Evolutionary conservation across 2,329 filamentous ascomycete species (phyloP).

Genomic region (Fusarium multiceps): DNA sequence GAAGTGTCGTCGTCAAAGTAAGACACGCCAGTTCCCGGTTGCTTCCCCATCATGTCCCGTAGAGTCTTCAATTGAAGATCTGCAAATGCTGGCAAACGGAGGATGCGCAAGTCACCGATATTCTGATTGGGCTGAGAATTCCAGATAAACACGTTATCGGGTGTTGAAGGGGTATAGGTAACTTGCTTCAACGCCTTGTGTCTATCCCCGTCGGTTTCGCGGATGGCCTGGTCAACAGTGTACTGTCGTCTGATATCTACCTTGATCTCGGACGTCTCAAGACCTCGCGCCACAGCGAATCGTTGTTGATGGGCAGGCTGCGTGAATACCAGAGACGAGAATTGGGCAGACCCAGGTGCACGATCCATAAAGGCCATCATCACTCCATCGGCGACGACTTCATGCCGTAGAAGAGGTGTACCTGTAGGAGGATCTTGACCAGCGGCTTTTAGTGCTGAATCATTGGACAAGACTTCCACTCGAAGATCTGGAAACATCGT

Average conservation of each 20-base stretch:
- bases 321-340: neutral
- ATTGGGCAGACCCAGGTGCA: neutral
- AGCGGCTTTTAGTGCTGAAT: neutral
- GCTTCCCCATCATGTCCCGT: neutral
- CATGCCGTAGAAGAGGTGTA: neutral
- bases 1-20: neutral
- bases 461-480: neutral
- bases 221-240: neutral
- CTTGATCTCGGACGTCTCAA: neutral
- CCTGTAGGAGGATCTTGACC: neutral
- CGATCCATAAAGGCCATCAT: conserved; percentile 7
- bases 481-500: conserved; percentile 53
- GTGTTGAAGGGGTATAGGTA: neutral
- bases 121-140: neutral
- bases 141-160: neutral
- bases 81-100: neutral
- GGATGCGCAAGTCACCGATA: neutral
- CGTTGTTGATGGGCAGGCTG: neutral
- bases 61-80: neutral
- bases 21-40: neutral
- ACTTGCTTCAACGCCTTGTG: neutral
- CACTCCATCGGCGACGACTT: neutral
- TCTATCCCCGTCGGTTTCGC: neutral
- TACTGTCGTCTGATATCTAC: conserved; percentile 1
- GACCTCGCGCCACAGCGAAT: neutral